Evolutionary conservation across 2,329 filamentous ascomycete genomes (phyloP).

Genomic region (Clonostachys rosea): DNA sequence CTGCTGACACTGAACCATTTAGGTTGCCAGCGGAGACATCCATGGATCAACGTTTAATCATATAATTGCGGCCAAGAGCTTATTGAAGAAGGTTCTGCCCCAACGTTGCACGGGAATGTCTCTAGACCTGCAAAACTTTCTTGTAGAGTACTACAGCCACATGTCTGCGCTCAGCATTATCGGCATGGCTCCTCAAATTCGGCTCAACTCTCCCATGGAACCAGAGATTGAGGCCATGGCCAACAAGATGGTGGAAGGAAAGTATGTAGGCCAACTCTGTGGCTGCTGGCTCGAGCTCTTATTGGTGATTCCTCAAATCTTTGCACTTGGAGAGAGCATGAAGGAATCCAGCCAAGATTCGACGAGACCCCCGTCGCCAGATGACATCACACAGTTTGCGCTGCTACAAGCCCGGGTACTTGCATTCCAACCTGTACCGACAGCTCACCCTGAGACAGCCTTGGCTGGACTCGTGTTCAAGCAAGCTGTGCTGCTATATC

Average conservation of each 20-base stretch:
- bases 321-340: conserved; percentile 9
- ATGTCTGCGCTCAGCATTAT: conserved; percentile 31
- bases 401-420: conserved; percentile 23
- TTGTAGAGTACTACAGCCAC: conserved; percentile 33
- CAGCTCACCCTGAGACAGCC: conserved; percentile 19
- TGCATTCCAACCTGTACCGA: conserved; percentile 21
- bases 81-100: conserved; percentile 19
- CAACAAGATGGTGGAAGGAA: conserved; percentile 5
- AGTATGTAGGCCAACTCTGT: conserved; percentile 15
- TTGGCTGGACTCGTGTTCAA: conserved; percentile 26
- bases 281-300: conserved; percentile 17
- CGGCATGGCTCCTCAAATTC: conserved; percentile 17
- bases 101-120: conserved; percentile 15
- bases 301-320: conserved; percentile 16
- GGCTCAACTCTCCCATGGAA: conserved; percentile 8
- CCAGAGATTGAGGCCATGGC: conserved; percentile 9
- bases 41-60: conserved; percentile 30
- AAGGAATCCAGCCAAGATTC: too few relatives aligned
- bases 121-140: conserved; percentile 24
- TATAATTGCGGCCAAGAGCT: conserved; percentile 24
- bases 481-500: conserved; percentile 27
- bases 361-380: conserved; percentile 10
- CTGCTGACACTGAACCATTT: too few relatives aligned
- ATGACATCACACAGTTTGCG: conserved; percentile 26
- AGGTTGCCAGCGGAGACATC: conserved; percentile 22